Evolutionary conservation across 1,284 basidiomycete species (phyloP).

Genomic region (Cystobasidium pallidum): DNA sequence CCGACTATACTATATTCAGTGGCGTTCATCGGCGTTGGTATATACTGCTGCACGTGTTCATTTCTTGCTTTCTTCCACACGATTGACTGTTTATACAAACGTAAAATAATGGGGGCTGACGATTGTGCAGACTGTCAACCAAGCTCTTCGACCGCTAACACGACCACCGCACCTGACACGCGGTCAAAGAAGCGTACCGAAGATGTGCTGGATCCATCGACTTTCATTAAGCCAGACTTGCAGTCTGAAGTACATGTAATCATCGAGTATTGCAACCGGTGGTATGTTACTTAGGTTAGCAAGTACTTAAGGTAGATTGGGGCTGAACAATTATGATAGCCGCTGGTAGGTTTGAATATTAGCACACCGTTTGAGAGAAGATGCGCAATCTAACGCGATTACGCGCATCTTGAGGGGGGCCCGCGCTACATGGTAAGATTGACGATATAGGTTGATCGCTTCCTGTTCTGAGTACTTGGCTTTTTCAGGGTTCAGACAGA

Average conservation of each 20-base stretch:
- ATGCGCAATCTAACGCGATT: neutral
- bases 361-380: neutral
- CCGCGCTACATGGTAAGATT: constrained; percentile 26
- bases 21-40: neutral
- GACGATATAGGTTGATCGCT: neutral
- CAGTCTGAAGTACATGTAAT: constrained; percentile 34
- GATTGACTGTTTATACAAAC: neutral
- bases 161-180: neutral
- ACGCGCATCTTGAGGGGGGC: constrained; percentile 14
- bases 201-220: constrained; percentile 30
- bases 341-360: constrained; percentile 19
- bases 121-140: constrained; percentile 20
- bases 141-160: neutral
- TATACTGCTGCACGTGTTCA: neutral
- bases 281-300: constrained; percentile 8
- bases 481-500: constrained; percentile 36
- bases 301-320: neutral
- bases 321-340: constrained; percentile 4
- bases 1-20: too few species aligned
- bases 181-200: neutral
- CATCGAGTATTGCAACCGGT: constrained; percentile 43
- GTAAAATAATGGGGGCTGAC: neutral
- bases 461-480: neutral
- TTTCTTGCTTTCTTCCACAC: neutral
- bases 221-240: constrained; percentile 31